phyloP scores from a whole-genome alignment of 495 filamentous ascomycete species.

The Penicillium turbatum region DNA sequence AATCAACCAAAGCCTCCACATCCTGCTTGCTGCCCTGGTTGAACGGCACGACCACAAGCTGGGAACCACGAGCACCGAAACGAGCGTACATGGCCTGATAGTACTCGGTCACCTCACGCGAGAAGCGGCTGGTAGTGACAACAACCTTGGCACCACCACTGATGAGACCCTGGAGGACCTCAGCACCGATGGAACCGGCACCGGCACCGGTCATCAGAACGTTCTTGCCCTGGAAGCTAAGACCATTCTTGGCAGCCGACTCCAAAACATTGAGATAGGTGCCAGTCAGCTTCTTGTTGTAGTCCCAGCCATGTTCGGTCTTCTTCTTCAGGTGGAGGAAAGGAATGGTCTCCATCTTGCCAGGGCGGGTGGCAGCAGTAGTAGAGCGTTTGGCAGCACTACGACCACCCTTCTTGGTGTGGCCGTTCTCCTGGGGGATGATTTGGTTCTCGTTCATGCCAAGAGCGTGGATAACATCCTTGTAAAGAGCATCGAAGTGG shows the following conservation, averaged over 20 bases:
- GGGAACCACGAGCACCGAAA: constrained; percentile 87
- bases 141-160: constrained; percentile 94
- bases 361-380: constrained; percentile 62
- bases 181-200: constrained; percentile 97
- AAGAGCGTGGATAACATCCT: constrained; percentile 85
- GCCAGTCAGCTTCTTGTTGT: constrained; percentile 95
- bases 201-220: constrained; percentile 98
- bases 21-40: constrained; percentile 99
- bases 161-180: constrained; percentile 93
- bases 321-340: constrained; percentile 98
- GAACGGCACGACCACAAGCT: constrained; percentile 96
- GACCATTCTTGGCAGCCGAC: constrained; percentile 76
- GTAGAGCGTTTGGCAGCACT: constrained; percentile 55
- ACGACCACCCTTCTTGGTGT: constrained; percentile 59
- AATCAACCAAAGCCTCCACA: constrained; percentile 85
- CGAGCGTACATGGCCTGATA: constrained; percentile 98
- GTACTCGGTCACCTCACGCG: constrained; percentile 96
- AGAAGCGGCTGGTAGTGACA: constrained; percentile 94
- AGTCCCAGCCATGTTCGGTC: constrained; percentile 93
- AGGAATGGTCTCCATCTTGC: constrained; percentile 94
- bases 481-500: constrained; percentile 91
- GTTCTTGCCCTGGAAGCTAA: constrained; percentile 92
- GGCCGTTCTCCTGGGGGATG: constrained; percentile 73
- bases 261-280: constrained; percentile 88
- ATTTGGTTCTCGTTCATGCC: constrained; percentile 98